Evolutionary conservation across 331 rosid species (phyloP).

Genomic region (Rhamnella rubrinervis): DNA sequence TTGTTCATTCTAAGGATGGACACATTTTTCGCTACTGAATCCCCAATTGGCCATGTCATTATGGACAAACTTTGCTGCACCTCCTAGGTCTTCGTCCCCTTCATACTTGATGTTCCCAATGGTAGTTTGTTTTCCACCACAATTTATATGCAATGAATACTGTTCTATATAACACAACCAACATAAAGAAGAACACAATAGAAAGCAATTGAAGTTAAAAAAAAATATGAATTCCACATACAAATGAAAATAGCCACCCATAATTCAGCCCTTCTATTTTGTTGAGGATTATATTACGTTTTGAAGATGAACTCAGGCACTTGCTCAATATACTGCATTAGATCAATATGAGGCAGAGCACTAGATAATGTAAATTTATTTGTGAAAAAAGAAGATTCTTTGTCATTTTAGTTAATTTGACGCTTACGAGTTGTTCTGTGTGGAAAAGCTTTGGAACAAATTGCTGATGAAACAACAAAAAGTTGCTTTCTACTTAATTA

Average conservation of each 20-base stretch:
- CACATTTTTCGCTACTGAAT: constrained; percentile 18
- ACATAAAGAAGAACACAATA: background rate
- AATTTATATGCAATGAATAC: constrained; percentile 26
- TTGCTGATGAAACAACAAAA: constrained; percentile 21
- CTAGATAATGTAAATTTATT: background rate
- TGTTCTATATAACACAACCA: constrained; percentile 5
- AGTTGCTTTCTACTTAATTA: background rate
- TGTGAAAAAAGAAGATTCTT: background rate
- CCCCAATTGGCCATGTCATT: constrained; percentile 1
- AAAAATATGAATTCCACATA: background rate
- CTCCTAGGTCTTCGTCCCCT: constrained; percentile 15
- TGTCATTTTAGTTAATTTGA: background rate
- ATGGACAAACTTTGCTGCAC: background rate
- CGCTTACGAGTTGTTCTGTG: constrained; percentile 17
- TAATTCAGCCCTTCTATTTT: too few relatives aligned
- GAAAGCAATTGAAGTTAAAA: background rate
- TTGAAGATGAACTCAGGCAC: constrained; percentile 22
- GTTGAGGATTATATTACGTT: constrained; percentile 1
- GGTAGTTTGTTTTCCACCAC: constrained; percentile 25
- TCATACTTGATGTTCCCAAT: constrained; percentile 10
- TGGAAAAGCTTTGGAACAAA: constrained; percentile 24
- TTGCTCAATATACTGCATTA: constrained; percentile 18
- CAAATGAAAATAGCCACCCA: too few relatives aligned
- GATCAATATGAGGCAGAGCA: background rate
- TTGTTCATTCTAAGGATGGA: constrained; percentile 18